These are phyloP conservation scores for Parachlorella kessleri DNA, from an alignment of 139 green algal species.

Conservation along the genomic window DNA sequence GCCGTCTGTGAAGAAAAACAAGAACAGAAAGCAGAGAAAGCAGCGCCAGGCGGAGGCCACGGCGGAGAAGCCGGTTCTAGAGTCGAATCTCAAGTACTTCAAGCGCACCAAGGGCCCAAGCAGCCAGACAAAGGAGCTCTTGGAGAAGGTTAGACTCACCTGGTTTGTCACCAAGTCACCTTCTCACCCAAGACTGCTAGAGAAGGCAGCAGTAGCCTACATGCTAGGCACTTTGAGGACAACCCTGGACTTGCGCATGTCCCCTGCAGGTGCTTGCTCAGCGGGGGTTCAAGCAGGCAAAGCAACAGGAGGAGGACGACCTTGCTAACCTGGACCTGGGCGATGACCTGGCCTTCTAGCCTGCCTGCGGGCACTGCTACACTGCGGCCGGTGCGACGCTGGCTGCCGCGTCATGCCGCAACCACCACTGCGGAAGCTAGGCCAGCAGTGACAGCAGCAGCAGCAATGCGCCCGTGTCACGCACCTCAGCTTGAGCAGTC, in stretches of 20 bases:
- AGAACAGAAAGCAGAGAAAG: constrained; percentile 30
- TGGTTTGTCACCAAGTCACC: not conserved
- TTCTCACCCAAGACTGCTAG: not conserved
- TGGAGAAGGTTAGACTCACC: constrained; percentile 8
- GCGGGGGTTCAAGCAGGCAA: constrained; percentile 19
- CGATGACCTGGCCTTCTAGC: constrained; percentile 13
- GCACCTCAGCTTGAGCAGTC: constrained; percentile 9
- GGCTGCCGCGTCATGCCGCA: not conserved
- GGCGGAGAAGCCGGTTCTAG: constrained; percentile 4
- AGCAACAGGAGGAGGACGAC: constrained; percentile 10
- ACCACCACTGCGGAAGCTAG: not conserved
- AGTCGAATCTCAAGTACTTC: constrained; percentile 61
- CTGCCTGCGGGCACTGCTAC: not conserved
- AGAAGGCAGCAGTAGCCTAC: not conserved
- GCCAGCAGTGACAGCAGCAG: not conserved
- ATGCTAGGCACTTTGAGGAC: not conserved
- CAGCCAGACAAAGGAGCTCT: constrained; percentile 13
- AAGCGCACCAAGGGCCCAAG: constrained; percentile 20
- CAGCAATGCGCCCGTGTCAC: not conserved
- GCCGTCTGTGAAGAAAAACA: constrained; percentile 30
- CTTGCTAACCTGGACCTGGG: constrained; percentile 1
- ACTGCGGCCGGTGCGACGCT: too few species aligned
- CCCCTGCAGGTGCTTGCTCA: constrained; percentile 15
- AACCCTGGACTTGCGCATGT: not conserved
- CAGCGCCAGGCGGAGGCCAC: constrained; percentile 19